Conservation (phyloP, 1,284 basidiomycete species). For the Takashimella tepidaria region DNA sequence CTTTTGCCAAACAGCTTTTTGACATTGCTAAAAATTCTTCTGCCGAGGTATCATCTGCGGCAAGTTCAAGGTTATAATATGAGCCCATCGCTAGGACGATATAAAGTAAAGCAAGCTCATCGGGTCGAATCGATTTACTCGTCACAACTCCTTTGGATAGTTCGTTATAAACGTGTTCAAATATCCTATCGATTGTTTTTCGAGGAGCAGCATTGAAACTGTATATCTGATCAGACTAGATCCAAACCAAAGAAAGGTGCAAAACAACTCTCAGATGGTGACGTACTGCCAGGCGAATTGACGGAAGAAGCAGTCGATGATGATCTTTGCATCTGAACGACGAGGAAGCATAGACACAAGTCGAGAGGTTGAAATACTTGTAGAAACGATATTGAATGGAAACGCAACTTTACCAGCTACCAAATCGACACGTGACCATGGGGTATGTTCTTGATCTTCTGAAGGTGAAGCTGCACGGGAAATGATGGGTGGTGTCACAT, state of each 20-base stretch:
- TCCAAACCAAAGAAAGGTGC: too few relatives aligned
- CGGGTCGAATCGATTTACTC: background rate
- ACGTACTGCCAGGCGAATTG: slow-evolving; percentile 2
- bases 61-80: slow-evolving; percentile 17
- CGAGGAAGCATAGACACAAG: background rate
- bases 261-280: too few relatives aligned
- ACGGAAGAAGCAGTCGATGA: slow-evolving; percentile 4
- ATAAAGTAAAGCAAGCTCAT: slow-evolving; percentile 11
- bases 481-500: background rate
- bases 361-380: background rate
- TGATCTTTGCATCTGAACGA: background rate
- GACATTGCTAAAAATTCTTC: slow-evolving; percentile 14
- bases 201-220: slow-evolving; percentile 1
- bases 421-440: background rate
- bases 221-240: background rate
- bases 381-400: slow-evolving; percentile 4
- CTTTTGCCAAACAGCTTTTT: slow-evolving; percentile 14
- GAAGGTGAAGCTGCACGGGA: background rate
- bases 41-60: slow-evolving; percentile 15
- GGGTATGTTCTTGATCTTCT: background rate
- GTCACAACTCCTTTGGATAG: background rate
- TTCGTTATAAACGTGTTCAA: slow-evolving; percentile 1
- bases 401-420: background rate
- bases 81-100: slow-evolving; percentile 12
- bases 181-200: background rate